A percentile compares a stretch with the other conserved stretches of the same genome.
Evolutionary conservation across 306 rosid species (phyloP).

Genomic region (Trifolium dubium): DNA sequence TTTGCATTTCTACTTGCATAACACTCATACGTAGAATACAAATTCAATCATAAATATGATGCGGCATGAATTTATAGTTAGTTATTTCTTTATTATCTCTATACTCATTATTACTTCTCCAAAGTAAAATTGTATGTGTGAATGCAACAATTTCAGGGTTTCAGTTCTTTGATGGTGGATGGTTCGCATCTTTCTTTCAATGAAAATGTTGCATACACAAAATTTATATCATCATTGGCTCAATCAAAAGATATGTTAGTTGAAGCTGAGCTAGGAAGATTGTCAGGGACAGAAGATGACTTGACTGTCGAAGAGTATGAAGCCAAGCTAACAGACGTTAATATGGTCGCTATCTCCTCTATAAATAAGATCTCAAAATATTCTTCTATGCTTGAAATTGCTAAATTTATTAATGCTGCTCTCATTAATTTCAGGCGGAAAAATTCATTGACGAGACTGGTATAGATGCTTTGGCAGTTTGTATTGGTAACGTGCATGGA

Average conservation of each 20-base stretch:
- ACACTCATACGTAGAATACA: constrained; percentile 6
- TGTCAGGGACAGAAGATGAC: constrained; percentile 97
- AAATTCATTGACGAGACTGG: constrained; percentile 83
- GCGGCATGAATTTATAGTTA: constrained; percentile 14
- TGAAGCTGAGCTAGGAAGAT: constrained; percentile 94
- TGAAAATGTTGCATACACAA: constrained; percentile 77
- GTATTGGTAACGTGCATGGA: constrained; percentile 94
- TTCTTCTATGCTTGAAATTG: constrained; percentile 17
- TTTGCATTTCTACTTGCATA: constrained; percentile 31
- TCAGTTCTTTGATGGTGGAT: constrained; percentile 90
- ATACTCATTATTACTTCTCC: constrained; percentile 20
- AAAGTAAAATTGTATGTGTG: constrained; percentile 21
- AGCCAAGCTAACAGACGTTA: constrained; percentile 82
- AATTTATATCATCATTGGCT: constrained; percentile 74
- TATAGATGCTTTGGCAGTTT: constrained; percentile 98
- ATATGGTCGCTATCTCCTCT: constrained; percentile 59
- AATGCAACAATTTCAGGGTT: constrained; percentile 65
- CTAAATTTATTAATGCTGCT: constrained; percentile 22
- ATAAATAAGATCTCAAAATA: constrained; percentile 20
- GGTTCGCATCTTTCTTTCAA: constrained; percentile 88
- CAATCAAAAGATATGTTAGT: constrained; percentile 77
- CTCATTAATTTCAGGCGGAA: constrained; percentile 72
- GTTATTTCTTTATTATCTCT: constrained; percentile 33
- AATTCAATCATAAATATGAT: constrained; percentile 36
- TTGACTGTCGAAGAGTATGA: constrained; percentile 91